phyloP scores from a whole-genome alignment of 306 rosid species.

The Hippophae gyantsensis region DNA sequence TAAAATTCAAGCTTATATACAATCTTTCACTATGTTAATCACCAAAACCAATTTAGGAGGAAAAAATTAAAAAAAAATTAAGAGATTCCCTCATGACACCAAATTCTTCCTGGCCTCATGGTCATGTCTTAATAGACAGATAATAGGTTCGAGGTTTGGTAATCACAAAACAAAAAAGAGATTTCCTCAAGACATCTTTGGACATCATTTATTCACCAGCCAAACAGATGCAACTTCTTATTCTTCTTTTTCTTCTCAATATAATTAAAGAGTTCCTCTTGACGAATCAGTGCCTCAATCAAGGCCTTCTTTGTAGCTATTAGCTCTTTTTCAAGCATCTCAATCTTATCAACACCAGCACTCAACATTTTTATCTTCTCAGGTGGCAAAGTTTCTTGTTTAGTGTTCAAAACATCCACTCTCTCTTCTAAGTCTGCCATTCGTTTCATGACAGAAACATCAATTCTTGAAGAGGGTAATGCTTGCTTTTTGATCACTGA shows the following conservation, averaged over 20 bases:
- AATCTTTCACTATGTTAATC: no score
- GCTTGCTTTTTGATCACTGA: constrained; percentile 19
- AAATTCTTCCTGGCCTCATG: no score
- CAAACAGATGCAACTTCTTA: constrained; percentile 13
- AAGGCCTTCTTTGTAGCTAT: constrained; percentile 61
- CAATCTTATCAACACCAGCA: constrained; percentile 42
- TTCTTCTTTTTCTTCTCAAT: constrained; percentile 54
- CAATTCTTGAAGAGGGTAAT: constrained; percentile 29
- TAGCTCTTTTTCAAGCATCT: constrained; percentile 57
- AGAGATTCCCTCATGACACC: no score
- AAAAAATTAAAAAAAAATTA: no score
- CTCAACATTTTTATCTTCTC: constrained; percentile 64
- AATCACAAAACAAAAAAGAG: no score
- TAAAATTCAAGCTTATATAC: no score
- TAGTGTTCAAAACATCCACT: constrained; percentile 29
- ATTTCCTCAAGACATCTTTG: no score
- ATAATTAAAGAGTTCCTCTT: constrained; percentile 57
- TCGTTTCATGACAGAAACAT: constrained; percentile 59
- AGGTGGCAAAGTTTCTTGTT: constrained; percentile 45
- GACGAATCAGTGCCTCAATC: constrained; percentile 49
- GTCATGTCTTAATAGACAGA: no score
- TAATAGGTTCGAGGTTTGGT: no score
- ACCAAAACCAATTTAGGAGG: no score
- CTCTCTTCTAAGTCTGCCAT: constrained; percentile 78
- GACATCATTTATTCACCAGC: no score